phyloP scores from a whole-genome alignment of 2,329 filamentous ascomycete genomes.

The Aspergillus versicolor region DNA sequence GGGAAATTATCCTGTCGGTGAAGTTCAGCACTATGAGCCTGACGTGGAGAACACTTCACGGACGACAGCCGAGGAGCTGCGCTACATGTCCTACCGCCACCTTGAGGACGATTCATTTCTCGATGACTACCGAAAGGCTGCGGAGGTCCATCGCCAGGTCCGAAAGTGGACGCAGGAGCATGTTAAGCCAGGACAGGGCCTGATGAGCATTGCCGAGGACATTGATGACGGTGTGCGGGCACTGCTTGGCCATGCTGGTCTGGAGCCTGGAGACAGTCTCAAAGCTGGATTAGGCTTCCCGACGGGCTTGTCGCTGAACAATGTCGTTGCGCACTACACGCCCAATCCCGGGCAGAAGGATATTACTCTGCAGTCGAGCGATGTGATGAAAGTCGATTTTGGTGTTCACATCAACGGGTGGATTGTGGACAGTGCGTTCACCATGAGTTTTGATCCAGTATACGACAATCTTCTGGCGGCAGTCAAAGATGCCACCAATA shows the following conservation, averaged over 20 bases:
- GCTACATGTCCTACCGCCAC: constrained; percentile 40
- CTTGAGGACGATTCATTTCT: constrained; percentile 51
- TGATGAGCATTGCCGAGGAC: constrained; percentile 52
- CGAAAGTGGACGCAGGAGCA: constrained; percentile 50
- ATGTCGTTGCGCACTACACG: constrained; percentile 57
- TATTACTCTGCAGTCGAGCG: constrained; percentile 66
- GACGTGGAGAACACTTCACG: constrained; percentile 46
- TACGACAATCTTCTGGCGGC: constrained; percentile 74
- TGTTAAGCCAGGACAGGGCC: constrained; percentile 51
- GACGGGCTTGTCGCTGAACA: constrained; percentile 55
- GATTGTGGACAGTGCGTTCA: constrained; percentile 81
- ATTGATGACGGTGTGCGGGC: constrained; percentile 57
- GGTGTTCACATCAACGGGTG: constrained; percentile 77
- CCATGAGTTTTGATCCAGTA: constrained; percentile 70
- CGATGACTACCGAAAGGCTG: constrained; percentile 56
- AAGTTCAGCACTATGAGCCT: constrained; percentile 43
- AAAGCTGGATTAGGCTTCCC: constrained; percentile 57
- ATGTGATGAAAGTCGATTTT: constrained; percentile 82
- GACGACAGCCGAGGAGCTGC: constrained; percentile 49
- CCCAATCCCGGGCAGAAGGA: constrained; percentile 64
- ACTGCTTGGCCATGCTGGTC: constrained; percentile 51
- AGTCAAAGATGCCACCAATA: constrained; percentile 51
- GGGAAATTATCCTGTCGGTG: constrained; percentile 47
- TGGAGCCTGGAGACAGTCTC: constrained; percentile 53
- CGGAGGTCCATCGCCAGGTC: constrained; percentile 57